Base-by-base conservation (phyloP, 352 stramenopile species). In the Phytophthora fragariae region DNA sequence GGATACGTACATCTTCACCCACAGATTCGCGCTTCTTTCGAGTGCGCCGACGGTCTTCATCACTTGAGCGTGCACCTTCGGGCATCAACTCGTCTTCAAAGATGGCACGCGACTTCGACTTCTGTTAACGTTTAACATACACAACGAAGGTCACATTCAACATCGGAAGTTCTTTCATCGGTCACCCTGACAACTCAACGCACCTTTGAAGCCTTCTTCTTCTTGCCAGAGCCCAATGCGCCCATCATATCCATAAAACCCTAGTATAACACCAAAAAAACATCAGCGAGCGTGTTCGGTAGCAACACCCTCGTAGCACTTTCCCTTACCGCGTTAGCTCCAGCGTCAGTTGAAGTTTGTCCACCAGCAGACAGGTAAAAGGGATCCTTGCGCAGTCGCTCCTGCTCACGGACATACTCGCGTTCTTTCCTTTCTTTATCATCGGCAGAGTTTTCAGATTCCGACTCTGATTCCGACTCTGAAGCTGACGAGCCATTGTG, bases 161-260 rank as follows among this genome's bases (percentile, higher is more conserved):
- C 24, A n/a, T 5, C 17, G 24, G 12, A 35, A 21, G 2, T 1
- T 6, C 19, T 31, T 12, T n/a, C 10, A 9, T 17, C 10, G 10
- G 1, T 8, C 47, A 7, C 47, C 10, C 8, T 17, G 0, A 29
- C 47, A 52, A 5, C 29, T 11, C 14, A 67, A 58, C 68, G 7
- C 11, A 90, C 85, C 85, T 86, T 89, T 63, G 88, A 79, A 21
- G 69, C 74, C 52, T 91, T 92, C 71, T 87, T 90, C 79, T 91
- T 92, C 69, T 83, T 91, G 64, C 83, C 77, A 10, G 75, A 72
- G 24, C 91, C 88, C 59, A 95, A 75, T 33, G 90, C 84, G 31
- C 92, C 85, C 72, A 98, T 92, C 67, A 91, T 94, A 50, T 92
- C 81, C 56, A 88, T 91, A 72, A 97, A 89, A 11, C 82, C 86